These are phyloP conservation scores for Xylariaceae sp. DNA, from an alignment of 2,329 filamentous ascomycete species.

Conservation along the genomic window DNA sequence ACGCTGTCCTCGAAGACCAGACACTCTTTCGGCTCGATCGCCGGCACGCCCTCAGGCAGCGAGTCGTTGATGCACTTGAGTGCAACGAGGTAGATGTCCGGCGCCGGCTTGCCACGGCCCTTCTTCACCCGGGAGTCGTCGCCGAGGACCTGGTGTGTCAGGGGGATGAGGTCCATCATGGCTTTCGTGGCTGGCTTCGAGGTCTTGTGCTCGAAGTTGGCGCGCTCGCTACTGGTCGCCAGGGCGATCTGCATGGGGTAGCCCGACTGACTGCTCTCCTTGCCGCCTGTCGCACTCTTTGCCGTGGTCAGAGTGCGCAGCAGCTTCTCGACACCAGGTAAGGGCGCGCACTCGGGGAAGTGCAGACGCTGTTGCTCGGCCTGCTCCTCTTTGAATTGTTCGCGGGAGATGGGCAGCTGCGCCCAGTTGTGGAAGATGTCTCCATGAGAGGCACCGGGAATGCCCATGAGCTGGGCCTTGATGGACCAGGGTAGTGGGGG, in stretches of 20 bases:
- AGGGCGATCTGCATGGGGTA: constrained; percentile 50
- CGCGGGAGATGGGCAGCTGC: constrained; percentile 59
- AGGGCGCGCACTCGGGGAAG: constrained; percentile 55
- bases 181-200: constrained; percentile 19
- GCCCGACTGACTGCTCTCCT: no score
- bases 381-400: constrained; percentile 53
- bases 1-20: constrained; percentile 73
- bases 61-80: constrained; percentile 59
- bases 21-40: constrained; percentile 60
- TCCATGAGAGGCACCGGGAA: constrained; percentile 37
- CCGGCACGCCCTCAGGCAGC: constrained; percentile 39
- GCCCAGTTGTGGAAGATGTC: constrained; percentile 55
- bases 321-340: constrained; percentile 59
- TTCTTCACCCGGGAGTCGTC: constrained; percentile 60
- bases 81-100: constrained; percentile 69
- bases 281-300: constrained; percentile 14
- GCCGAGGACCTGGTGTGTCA: constrained; percentile 54
- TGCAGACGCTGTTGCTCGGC: constrained; percentile 48
- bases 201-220: constrained; percentile 61
- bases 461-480: constrained; percentile 69
- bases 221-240: constrained; percentile 57
- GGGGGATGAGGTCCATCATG: constrained; percentile 41
- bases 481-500: constrained; percentile 65
- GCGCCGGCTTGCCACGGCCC: constrained; percentile 66
- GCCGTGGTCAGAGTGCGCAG: constrained; percentile 39